Evolutionary conservation across 106 monocot genomes (phyloP).

Genomic region (Apostasia ramifera): DNA sequence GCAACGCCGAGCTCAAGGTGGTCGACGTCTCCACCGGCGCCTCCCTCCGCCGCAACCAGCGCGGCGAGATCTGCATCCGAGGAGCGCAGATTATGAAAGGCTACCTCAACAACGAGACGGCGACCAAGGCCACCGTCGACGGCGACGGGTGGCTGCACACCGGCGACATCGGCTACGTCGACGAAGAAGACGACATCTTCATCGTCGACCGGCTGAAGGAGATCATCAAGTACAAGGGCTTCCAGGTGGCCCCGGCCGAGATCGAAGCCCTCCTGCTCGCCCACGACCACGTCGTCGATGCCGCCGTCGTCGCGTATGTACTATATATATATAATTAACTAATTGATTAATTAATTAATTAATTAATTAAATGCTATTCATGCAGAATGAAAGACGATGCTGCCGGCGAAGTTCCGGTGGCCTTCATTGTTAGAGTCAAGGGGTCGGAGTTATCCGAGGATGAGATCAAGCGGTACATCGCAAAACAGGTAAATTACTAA

Average conservation of each 20-base stretch:
- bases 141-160: slow-evolving; percentile 81
- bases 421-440: slow-evolving; percentile 41
- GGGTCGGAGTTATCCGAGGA: slow-evolving; percentile 55
- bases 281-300: slow-evolving; percentile 27
- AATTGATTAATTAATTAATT: background rate
- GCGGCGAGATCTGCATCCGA: slow-evolving; percentile 65
- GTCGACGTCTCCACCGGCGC: slow-evolving; percentile 46
- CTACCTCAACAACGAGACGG: slow-evolving; percentile 62
- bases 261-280: slow-evolving; percentile 49
- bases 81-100: slow-evolving; percentile 74
- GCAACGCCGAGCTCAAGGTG: slow-evolving; percentile 67
- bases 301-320: slow-evolving; percentile 46
- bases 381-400: slow-evolving; percentile 56
- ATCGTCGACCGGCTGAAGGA: slow-evolving; percentile 85
- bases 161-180: slow-evolving; percentile 69
- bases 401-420: slow-evolving; percentile 64
- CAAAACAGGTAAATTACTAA: slow-evolving; percentile 37
- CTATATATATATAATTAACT: background rate
- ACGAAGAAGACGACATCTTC: slow-evolving; percentile 87
- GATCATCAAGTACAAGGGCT: slow-evolving; percentile 75
- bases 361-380: background rate
- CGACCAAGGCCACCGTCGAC: slow-evolving; percentile 65
- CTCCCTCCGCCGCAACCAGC: slow-evolving; percentile 48
- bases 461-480: slow-evolving; percentile 57
- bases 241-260: slow-evolving; percentile 58